Evolutionary conservation across 1,139 yeast species (phyloP), one percentile per base, ranked within the genome.

Genomic region (Nakaseomyces uthaithaninus): DNA sequence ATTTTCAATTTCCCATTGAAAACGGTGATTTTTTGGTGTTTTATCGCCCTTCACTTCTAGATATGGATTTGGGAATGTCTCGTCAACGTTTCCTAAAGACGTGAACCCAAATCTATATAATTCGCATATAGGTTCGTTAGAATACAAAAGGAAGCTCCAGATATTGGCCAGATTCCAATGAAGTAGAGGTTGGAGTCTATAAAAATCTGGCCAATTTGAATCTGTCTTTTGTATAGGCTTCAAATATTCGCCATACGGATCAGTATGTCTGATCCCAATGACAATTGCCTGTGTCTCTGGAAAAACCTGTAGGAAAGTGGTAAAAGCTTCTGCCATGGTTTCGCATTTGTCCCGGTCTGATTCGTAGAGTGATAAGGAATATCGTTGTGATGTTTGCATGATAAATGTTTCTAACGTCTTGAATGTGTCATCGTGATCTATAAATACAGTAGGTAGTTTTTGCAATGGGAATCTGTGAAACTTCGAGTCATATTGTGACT

Each of bases 61-160:
- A 33, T 48, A 39, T 15, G 64, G 63, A 36, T 60, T 60, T 12
- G 61, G 60, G n/a, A 49, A 26, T 1, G 65, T 57, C 18, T 50
- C 45, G 20, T 46, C 42, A 3, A 59, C 46, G 23, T 54, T 45
- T 5, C 65, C 65, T 10, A 60, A 38, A 0, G 64, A 59, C 1
- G 65, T 60, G 36, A 57, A 60, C 3, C 65, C 65, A 19, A 42
- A 17, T 4, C 45, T 46, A 39, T 60, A 60, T 12, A 60, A 33
- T 8, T 56, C 59, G 45, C 65, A 58, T 17, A 58, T 51, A 3
- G 63, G 64, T 36, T 60, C 64, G 16, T 53, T 52, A 0, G 61
- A 52, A 40, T 51, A 60, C 3, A 60, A 39, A 16, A 60, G 41
- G 39, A 58, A 57, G 36, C 62, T 57, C 65, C 65, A 60, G 9